phyloP scores from a whole-genome alignment of 306 rosid species.

The Vigna angularis region DNA sequence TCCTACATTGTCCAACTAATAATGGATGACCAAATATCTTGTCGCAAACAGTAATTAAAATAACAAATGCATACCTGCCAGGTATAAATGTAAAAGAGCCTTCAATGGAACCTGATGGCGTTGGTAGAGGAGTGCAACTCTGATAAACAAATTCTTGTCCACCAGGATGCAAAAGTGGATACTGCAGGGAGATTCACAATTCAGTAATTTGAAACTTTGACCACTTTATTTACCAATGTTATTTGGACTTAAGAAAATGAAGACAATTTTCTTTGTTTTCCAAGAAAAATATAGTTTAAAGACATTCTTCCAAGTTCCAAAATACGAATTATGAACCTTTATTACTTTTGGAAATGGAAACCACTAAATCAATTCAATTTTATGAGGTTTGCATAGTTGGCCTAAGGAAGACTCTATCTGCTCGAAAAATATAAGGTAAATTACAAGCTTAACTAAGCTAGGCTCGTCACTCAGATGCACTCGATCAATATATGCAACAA shows the following conservation, averaged over 20 bases:
- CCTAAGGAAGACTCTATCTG: slow-evolving; percentile 4
- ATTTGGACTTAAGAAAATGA: slow-evolving; percentile 14
- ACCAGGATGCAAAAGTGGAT: slow-evolving; percentile 75
- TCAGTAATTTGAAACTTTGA: neutral
- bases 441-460: slow-evolving; percentile 25
- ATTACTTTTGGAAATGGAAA: slow-evolving; percentile 10
- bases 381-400: slow-evolving; percentile 11
- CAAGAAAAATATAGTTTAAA: slow-evolving; percentile 12
- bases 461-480: slow-evolving; percentile 17
- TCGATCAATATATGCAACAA: slow-evolving; percentile 24
- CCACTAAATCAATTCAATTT: slow-evolving; percentile 24
- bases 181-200: slow-evolving; percentile 62
- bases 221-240: neutral
- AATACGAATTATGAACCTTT: slow-evolving; percentile 11
- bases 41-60: neutral
- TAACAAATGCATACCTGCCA: slow-evolving; percentile 72
- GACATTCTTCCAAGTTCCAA: neutral
- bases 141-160: slow-evolving; percentile 78
- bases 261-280: slow-evolving; percentile 2
- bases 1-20: slow-evolving; percentile 4
- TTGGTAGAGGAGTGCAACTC: slow-evolving; percentile 65
- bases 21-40: slow-evolving; percentile 25
- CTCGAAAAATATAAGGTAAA: slow-evolving; percentile 13
- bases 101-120: slow-evolving; percentile 76
- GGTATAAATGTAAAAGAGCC: slow-evolving; percentile 92